Conservation (phyloP, 2,329 filamentous ascomycete species). For the Aspergillus persii region DNA sequence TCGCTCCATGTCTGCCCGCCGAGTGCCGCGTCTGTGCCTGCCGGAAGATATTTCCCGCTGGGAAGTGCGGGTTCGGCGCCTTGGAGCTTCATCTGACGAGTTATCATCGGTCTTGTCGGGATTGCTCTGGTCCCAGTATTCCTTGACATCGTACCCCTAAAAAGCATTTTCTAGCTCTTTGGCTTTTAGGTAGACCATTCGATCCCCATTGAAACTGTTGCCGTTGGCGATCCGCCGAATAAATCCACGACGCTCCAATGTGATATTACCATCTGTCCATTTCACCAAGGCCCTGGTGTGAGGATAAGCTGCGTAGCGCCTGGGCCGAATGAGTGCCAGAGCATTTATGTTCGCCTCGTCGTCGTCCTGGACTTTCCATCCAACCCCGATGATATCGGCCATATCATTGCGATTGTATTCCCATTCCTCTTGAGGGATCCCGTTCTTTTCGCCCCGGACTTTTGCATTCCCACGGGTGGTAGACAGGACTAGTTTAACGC, state of each 20-base stretch:
- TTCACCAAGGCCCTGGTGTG: slow-evolving; percentile 16
- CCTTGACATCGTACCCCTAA: slow-evolving; percentile 5
- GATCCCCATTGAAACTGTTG: slow-evolving; percentile 10
- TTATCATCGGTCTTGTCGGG: background rate
- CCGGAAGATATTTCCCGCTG: background rate
- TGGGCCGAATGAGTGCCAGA: slow-evolving; percentile 9
- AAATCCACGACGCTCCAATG: slow-evolving; percentile 14
- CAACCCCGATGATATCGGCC: slow-evolving; percentile 13
- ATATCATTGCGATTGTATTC: slow-evolving; percentile 10
- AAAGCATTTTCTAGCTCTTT: slow-evolving; percentile 5
- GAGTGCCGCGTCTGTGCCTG: background rate
- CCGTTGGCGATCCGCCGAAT: slow-evolving; percentile 14
- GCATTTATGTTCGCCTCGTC: slow-evolving; percentile 10
- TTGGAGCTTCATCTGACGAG: background rate
- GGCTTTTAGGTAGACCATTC: slow-evolving; percentile 19
- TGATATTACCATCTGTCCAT: slow-evolving; percentile 13
- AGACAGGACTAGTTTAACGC: no score
- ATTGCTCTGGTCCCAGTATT: background rate
- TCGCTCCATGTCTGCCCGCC: background rate
- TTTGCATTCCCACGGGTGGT: slow-evolving; percentile 1
- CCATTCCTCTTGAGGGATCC: slow-evolving; percentile 1
- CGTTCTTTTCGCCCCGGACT: background rate
- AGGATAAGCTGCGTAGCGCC: slow-evolving; percentile 7
- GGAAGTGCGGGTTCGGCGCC: background rate
- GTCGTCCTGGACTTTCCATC: slow-evolving; percentile 19